A percentile compares a stretch with the other conserved stretches of the same genome.
Conservation (phyloP, 2,329 filamentous ascomycete genomes). For the Polytolypa hystricis region DNA sequence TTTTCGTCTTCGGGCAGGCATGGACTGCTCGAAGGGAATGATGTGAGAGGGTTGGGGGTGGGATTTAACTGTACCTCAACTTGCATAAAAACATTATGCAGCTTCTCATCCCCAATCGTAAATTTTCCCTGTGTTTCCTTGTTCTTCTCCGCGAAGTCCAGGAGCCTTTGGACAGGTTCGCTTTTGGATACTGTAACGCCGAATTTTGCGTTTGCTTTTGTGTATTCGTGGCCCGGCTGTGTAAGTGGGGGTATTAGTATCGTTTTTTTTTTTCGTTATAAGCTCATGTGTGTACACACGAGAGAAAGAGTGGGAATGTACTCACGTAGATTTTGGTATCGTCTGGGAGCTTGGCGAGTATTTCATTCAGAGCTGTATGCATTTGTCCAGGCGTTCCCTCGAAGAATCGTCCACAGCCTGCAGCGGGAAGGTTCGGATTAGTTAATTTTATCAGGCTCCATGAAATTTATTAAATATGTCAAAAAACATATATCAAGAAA, state of each 20-base stretch:
- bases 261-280: not conserved
- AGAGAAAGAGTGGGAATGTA: constrained; percentile 12
- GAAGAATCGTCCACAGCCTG: constrained; percentile 91
- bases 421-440: too few species aligned
- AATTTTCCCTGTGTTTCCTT: constrained; percentile 88
- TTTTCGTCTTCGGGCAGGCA: constrained; percentile 60
- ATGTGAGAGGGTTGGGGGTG: not conserved
- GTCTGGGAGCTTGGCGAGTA: constrained; percentile 66
- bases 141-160: constrained; percentile 66
- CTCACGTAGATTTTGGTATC: constrained; percentile 84
- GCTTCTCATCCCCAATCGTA: constrained; percentile 96
- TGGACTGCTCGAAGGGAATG: not conserved
- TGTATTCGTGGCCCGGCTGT: constrained; percentile 93
- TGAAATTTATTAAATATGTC: not conserved
- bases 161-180: constrained; percentile 64
- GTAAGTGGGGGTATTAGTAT: not conserved
- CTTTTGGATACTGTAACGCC: constrained; percentile 63
- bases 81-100: constrained; percentile 2
- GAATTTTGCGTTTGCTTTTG: constrained; percentile 92
- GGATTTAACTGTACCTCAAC: not conserved
- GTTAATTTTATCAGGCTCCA: constrained; percentile 3
- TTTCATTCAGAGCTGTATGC: constrained; percentile 84
- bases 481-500: too few species aligned
- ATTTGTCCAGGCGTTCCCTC: constrained; percentile 84
- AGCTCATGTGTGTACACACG: not conserved